A percentile compares a stretch with the other conserved stretches of the same genome.
Evolutionary conservation across 768 basidiomycete species (phyloP).

Genomic region (Phylloporus sp.): DNA sequence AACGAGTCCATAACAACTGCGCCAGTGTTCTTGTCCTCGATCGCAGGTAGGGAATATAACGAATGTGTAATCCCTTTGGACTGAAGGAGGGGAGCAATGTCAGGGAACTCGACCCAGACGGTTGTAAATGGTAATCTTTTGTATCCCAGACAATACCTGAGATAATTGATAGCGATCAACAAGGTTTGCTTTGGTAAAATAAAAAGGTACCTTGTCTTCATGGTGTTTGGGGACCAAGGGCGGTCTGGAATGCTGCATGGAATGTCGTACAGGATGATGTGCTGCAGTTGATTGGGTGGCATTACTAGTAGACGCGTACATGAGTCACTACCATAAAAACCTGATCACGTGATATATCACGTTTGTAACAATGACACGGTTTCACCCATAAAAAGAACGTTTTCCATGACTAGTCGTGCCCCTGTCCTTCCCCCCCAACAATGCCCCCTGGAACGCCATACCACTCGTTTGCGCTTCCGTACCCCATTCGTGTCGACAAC

Average conservation of each 20-base stretch:
- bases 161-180: constrained; percentile 22
- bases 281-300: constrained; percentile 2
- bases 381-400: background rate
- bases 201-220: constrained; percentile 30
- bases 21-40: constrained; percentile 44
- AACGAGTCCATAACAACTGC: constrained; percentile 38
- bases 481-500: constrained; percentile 82
- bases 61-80: constrained; percentile 24
- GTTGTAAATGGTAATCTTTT: constrained; percentile 1
- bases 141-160: constrained; percentile 28
- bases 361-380: background rate
- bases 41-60: constrained; percentile 45
- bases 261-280: constrained; percentile 37
- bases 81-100: constrained; percentile 36
- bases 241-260: constrained; percentile 23
- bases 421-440: constrained; percentile 6
- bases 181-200: background rate
- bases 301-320: too few relatives aligned
- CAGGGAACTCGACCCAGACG: constrained; percentile 45
- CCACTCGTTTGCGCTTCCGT: constrained; percentile 72
- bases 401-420: background rate
- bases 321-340: too few relatives aligned
- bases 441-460: constrained; percentile 82
- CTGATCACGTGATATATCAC: background rate
- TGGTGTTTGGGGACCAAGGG: constrained; percentile 38